Evolutionary conservation across 176 grass and related monocot species (phyloP).

Genomic region (Calamus simplicifolius): DNA sequence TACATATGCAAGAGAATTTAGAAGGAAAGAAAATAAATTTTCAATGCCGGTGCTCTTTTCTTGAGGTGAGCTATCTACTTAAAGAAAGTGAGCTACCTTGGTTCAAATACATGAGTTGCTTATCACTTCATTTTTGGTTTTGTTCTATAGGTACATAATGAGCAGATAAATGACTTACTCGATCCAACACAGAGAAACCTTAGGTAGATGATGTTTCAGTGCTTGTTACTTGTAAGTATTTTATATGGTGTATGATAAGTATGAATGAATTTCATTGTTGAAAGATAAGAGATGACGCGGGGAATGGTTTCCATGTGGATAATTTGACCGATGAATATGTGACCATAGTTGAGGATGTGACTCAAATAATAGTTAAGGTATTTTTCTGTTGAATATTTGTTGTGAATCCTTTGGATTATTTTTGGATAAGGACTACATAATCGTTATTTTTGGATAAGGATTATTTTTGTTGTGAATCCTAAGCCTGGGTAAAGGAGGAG

Average conservation of each 20-base stretch:
- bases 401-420: too few relatives aligned
- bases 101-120: neutral
- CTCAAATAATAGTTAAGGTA: conserved; percentile 97
- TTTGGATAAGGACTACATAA: too few relatives aligned
- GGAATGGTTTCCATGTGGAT: conserved; percentile 66
- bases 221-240: too few relatives aligned
- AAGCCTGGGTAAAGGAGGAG: too few relatives aligned
- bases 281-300: conserved; percentile 69
- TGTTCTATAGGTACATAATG: conserved; percentile 65
- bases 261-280: neutral
- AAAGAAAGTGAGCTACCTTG: neutral
- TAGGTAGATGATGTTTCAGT: conserved; percentile 32
- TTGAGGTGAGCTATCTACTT: conserved; percentile 48
- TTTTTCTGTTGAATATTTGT: neutral
- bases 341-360: conserved; percentile 63
- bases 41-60: conserved; percentile 85
- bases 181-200: conserved; percentile 88
- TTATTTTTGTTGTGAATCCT: too few relatives aligned
- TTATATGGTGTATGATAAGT: too few relatives aligned
- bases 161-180: conserved; percentile 84
- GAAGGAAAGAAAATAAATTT: conserved; percentile 64
- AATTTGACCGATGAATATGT: conserved; percentile 92
- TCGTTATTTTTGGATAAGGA: too few relatives aligned
- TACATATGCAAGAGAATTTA: conserved; percentile 47
- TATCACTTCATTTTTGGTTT: conserved; percentile 1